Evolutionary conservation across 371 early-diverging fungal genomes (phyloP), one percentile per base, ranked within the genome.

Genomic region (Rozella allomycis): DNA sequence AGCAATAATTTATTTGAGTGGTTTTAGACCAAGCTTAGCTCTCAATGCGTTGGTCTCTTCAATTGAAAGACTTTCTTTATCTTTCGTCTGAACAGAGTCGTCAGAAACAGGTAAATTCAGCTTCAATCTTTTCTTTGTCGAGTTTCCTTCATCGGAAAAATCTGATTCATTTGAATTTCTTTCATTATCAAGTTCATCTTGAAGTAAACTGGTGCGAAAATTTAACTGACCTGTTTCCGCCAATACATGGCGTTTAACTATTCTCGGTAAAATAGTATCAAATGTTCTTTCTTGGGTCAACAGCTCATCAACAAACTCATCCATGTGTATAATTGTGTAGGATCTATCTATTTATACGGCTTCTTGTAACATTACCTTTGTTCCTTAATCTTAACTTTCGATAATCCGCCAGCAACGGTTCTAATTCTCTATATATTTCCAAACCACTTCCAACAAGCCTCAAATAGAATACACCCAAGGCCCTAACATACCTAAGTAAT

Each of bases 201-300:
- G 79, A 20, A 87, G 47, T 6, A 70, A 68, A 38, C 80, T 78
- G 10, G 71, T 58, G 14, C 88, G 52, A 4, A 80, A 83, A 13
- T 77, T 67, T 31, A 93, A 40, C 28, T 80, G 81, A 30, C 74
- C 84, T 19, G 60, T 58, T 27, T 88, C 86, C 42, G 86, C 96
- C 11, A 93, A 48, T 2, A 74, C 55, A 40, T 72, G 41, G 14
- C 96, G 61, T 23, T 70, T 74, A 8, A 64, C 59, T 8, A 94
- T 38, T 17, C 75, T 62, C 2, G 94, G 94, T 31, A 94, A 50
- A 18, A 80, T 78, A 3, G 78, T 72, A 50, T 78, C 81, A 41
- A 82, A 91, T 0, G 79, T 78, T 25, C 80, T 67, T 6, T 77
- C 72, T 18, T 77, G 65, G 10, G 51, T 50, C 26, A 94, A 53